phyloP scores from a whole-genome alignment of 1,284 basidiomycete genomes.

The Marasmius tenuissimus region DNA sequence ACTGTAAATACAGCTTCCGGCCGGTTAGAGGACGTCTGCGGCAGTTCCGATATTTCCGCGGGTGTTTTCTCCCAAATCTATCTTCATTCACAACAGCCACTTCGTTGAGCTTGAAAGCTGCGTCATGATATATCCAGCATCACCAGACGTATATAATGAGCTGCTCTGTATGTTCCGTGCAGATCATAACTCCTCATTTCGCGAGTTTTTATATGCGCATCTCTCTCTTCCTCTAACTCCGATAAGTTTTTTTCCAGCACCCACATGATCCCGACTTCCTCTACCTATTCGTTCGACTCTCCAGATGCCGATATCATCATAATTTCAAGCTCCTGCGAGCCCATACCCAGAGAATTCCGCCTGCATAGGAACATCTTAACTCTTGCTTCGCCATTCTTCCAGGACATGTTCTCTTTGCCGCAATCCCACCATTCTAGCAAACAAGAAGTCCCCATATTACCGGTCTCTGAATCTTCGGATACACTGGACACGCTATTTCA shows the following conservation, averaged over 20 bases:
- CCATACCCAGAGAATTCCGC: slow-evolving; percentile 48
- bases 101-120: too few relatives aligned
- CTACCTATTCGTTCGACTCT: slow-evolving; percentile 35
- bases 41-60: too few relatives aligned
- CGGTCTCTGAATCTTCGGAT: slow-evolving; percentile 49
- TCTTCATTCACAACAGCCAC: too few relatives aligned
- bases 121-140: too few relatives aligned
- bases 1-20: too few relatives aligned
- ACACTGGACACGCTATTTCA: slow-evolving; percentile 51
- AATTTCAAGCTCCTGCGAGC: slow-evolving; percentile 37
- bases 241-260: background rate
- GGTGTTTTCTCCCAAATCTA: too few relatives aligned
- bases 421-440: slow-evolving; percentile 33
- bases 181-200: background rate
- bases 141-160: too few relatives aligned
- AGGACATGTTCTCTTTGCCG: slow-evolving; percentile 66
- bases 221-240: background rate
- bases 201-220: background rate
- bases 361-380: slow-evolving; percentile 64
- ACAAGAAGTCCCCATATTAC: slow-evolving; percentile 44
- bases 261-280: background rate
- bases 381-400: slow-evolving; percentile 66
- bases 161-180: background rate
- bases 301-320: slow-evolving; percentile 58
- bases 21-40: too few relatives aligned